Conservation (phyloP, 1,284 basidiomycete genomes). For the Schizophyllum commune region DNA sequence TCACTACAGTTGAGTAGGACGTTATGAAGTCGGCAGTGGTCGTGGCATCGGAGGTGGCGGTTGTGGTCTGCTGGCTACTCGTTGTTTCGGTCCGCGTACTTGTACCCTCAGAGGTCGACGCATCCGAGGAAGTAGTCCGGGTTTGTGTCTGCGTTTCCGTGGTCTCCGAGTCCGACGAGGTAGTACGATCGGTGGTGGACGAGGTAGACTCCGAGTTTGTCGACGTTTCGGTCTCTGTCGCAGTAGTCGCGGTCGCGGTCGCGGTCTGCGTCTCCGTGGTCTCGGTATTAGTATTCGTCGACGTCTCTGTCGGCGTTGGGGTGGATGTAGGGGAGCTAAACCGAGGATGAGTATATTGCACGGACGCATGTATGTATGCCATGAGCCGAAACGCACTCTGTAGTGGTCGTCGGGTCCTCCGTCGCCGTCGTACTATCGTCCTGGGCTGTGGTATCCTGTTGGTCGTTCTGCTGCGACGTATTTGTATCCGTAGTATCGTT, state of each 20-base stretch:
- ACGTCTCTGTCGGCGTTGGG: neutral
- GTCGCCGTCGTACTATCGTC: neutral
- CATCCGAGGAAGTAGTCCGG: neutral
- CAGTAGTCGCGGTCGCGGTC: neutral
- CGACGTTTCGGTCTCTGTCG: neutral
- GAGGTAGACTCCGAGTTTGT: neutral
- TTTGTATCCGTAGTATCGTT: neutral
- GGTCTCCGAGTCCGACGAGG: neutral
- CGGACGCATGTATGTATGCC: neutral
- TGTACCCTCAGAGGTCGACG: neutral
- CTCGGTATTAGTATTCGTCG: neutral
- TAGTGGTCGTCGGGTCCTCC: neutral
- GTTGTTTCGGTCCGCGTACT: neutral
- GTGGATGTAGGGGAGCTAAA: neutral
- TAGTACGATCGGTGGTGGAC: neutral
- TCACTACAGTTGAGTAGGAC: slow-evolving; percentile 10
- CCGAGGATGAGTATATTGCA: neutral
- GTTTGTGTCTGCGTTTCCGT: neutral
- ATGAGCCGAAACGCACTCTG: neutral
- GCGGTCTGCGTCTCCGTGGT: neutral
- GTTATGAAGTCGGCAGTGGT: neutral
- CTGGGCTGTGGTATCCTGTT: neutral
- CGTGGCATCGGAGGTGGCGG: neutral
- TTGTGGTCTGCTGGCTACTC: neutral
- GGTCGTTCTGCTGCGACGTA: neutral